Evolutionary conservation across 2,329 filamentous ascomycete species (phyloP).

Genomic region (Didymella pomorum): DNA sequence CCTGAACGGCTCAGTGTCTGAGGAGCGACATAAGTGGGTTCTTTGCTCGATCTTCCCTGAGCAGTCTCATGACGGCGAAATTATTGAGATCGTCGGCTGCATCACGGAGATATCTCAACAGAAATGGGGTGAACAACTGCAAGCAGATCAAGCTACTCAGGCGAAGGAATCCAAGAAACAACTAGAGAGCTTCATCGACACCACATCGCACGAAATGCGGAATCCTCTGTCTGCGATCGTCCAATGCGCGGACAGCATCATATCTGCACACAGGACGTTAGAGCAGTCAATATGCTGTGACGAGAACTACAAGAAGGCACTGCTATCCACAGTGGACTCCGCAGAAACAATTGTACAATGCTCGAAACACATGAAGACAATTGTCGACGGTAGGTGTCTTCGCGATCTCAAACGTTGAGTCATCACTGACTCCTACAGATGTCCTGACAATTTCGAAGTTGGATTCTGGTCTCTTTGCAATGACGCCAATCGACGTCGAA

Average conservation of each 20-base stretch:
- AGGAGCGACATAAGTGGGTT: conserved; percentile 40
- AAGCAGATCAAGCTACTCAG: conserved; percentile 35
- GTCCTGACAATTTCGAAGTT: conserved; percentile 56
- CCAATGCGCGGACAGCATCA: conserved; percentile 52
- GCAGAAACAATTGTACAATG: conserved; percentile 56
- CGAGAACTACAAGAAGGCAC: conserved; percentile 22
- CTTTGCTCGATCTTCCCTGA: conserved; percentile 43
- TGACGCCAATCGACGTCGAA: conserved; percentile 52
- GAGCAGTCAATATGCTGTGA: conserved; percentile 15
- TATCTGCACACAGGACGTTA: conserved; percentile 23
- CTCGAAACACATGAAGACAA: conserved; percentile 56
- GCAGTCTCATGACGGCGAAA: conserved; percentile 28
- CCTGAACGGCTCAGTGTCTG: conserved; percentile 1
- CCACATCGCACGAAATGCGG: conserved; percentile 53
- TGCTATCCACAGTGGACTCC: conserved; percentile 42
- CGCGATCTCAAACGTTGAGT: too few relatives aligned
- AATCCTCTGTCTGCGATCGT: conserved; percentile 55
- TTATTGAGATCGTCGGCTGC: conserved; percentile 46
- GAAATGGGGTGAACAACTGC: conserved; percentile 48
- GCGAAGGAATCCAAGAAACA: conserved; percentile 31
- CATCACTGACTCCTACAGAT: conserved; percentile 25
- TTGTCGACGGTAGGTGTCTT: conserved; percentile 49
- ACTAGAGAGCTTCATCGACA: conserved; percentile 46
- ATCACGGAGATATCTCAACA: conserved; percentile 49
- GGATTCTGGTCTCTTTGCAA: conserved; percentile 53